Conservation (phyloP, 768 basidiomycete species). For the Amanita pseudoporphyria region DNA sequence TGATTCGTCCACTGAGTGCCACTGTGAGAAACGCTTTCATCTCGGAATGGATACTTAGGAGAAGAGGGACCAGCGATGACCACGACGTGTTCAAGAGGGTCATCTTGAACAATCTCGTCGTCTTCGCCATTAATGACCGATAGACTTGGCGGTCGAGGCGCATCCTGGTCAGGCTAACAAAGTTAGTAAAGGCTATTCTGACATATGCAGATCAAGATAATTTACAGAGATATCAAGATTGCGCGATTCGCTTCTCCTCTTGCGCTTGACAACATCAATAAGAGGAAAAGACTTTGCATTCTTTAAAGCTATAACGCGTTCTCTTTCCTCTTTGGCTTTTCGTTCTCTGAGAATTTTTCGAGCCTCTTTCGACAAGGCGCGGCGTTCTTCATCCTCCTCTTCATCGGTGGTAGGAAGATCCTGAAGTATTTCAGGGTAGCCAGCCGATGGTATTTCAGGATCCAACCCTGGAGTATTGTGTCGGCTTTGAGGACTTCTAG, state of each 20-base stretch:
- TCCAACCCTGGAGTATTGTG: background rate
- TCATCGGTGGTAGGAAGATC: slow-evolving; percentile 32
- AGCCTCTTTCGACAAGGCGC: slow-evolving; percentile 22
- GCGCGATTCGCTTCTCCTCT: background rate
- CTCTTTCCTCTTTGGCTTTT: background rate
- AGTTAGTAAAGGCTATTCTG: background rate
- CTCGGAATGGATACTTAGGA: background rate
- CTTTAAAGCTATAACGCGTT: background rate
- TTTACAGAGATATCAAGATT: background rate
- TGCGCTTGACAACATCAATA: background rate
- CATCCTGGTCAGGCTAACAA: background rate
- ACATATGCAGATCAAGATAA: background rate
- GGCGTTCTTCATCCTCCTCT: slow-evolving; percentile 23
- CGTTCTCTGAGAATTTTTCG: slow-evolving; percentile 18
- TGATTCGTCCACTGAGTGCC: background rate
- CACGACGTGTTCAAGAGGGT: background rate
- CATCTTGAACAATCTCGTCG: background rate
- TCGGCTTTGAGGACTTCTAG: background rate
- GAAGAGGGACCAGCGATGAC: background rate
- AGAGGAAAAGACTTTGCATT: background rate
- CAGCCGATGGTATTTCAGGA: slow-evolving; percentile 9
- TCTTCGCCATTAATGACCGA: background rate
- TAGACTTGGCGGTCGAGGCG: background rate
- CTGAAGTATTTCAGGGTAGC: slow-evolving; percentile 27
- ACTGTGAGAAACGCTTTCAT: background rate